Base-by-base conservation (phyloP, 768 basidiomycete genomes). In the Suillus tomentosus region DNA sequence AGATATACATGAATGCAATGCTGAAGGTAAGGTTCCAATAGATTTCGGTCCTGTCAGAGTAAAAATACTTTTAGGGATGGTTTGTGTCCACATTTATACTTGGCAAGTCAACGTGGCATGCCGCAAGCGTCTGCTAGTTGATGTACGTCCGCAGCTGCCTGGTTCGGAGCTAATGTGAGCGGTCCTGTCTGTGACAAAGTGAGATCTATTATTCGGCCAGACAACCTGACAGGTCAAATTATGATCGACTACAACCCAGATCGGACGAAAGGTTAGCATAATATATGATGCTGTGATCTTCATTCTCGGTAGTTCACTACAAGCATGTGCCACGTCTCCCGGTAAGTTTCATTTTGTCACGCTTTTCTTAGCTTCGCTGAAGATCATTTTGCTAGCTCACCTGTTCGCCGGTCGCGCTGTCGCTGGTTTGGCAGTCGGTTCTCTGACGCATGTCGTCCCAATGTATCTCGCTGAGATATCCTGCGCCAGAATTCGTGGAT, bases 381-480 rank as follows among this genome's bases (percentile, higher is more conserved):
- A 34, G 48, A 13, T 40, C 39, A 39, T n/a, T 11, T 47, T 47
- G 7, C 42, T 19, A 75, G 74, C 34, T 22, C 68, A 73, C 57
- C 69, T 75, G 17, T 75, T 75, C 67, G 66, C 70, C 51, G 64
- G 78, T 60, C 67, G 78, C 64, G 69, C 75, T 34, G 69, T 71
- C 17, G 64, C 65, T 3, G 70, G 67, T 40, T 48, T 67, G 17
- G 59, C 67, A 10, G 64, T 70, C 2, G 70, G 72, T 43, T 67
- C 67, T 37, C 45, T 72, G 62, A 72, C 71, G 14, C 69, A 69
- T 19, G 68, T 71, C 43, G 61, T 76, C 27, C 71, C 69, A 19
- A 78, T 78, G 69, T 79, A 79, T 56, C 61, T 78, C 64, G 78
- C 77, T 50, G 78, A 79, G 67, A 79, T 79, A 36, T 78, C 78